Evolutionary conservation across 306 rosid species (phyloP).

Genomic region (Trifolium dubium): DNA sequence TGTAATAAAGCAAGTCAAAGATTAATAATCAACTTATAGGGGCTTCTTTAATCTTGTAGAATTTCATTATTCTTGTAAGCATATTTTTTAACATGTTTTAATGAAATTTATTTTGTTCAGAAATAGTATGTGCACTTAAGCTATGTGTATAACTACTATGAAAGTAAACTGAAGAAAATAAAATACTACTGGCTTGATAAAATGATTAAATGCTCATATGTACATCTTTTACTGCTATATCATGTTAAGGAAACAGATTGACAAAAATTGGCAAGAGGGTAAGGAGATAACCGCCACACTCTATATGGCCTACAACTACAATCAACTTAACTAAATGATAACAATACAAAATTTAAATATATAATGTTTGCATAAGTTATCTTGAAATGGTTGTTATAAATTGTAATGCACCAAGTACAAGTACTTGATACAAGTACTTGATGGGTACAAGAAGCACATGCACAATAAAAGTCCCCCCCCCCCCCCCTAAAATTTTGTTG

Average conservation of each 20-base stretch:
- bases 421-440: too few relatives aligned
- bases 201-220: background rate
- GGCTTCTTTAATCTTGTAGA: background rate
- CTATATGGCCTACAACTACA: background rate
- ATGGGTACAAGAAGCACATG: background rate
- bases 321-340: constrained; percentile 1
- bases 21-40: background rate
- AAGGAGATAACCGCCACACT: background rate
- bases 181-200: background rate
- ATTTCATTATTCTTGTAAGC: constrained; percentile 16
- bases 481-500: background rate
- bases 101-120: background rate
- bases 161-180: background rate
- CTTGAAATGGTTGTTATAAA: constrained; percentile 6
- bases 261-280: background rate
- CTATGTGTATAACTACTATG: background rate
- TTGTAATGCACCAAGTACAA: background rate
- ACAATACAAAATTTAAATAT: background rate
- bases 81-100: constrained; percentile 16
- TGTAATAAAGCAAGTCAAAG: constrained; percentile 2
- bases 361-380: background rate
- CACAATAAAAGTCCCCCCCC: background rate
- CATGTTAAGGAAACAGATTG: constrained; percentile 1
- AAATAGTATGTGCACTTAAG: background rate
- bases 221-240: constrained; percentile 18